Evolutionary conservation across 2,329 filamentous ascomycete genomes (phyloP).

Genomic region (Capronia epimyces): DNA sequence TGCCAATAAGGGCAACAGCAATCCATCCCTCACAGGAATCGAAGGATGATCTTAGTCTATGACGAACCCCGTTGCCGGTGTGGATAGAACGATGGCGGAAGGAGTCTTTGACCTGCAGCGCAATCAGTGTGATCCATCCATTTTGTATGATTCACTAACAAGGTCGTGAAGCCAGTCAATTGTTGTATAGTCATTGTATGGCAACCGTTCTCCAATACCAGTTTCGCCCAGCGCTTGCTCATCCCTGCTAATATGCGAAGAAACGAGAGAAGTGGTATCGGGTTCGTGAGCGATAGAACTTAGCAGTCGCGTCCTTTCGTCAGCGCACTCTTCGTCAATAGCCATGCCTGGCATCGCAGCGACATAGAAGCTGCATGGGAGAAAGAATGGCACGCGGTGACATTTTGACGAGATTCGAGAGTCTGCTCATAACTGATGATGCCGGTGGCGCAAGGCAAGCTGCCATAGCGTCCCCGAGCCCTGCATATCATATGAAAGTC

Average conservation of each 20-base stretch:
- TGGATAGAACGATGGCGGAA: constrained; percentile 48
- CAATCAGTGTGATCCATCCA: constrained; percentile 4
- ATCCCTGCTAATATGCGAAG: constrained; percentile 44
- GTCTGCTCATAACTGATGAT: not conserved
- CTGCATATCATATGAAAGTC: constrained; percentile 16
- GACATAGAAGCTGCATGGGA: constrained; percentile 2
- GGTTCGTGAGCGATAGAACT: constrained; percentile 38
- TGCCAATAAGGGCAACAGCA: constrained; percentile 50
- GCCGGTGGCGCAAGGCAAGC: not conserved
- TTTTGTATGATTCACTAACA: constrained; percentile 30
- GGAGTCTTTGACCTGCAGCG: constrained; percentile 51
- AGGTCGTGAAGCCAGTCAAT: constrained; percentile 60
- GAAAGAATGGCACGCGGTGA: not conserved
- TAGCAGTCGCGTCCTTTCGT: constrained; percentile 24
- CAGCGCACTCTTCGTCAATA: constrained; percentile 14
- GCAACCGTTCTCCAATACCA: constrained; percentile 50
- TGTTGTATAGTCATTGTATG: constrained; percentile 58
- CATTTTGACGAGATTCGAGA: constrained; percentile 1
- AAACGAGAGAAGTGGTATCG: constrained; percentile 40
- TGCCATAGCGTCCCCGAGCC: not conserved
- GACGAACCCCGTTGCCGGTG: constrained; percentile 40
- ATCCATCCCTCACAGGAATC: constrained; percentile 54
- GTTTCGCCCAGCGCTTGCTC: constrained; percentile 45
- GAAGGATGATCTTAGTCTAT: constrained; percentile 39
- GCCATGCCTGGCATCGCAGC: constrained; percentile 12